A percentile compares a stretch with the other conserved stretches of the same genome.
Conservation (phyloP, 2,329 filamentous ascomycete species). For the Plectosphaerella plurivora region DNA sequence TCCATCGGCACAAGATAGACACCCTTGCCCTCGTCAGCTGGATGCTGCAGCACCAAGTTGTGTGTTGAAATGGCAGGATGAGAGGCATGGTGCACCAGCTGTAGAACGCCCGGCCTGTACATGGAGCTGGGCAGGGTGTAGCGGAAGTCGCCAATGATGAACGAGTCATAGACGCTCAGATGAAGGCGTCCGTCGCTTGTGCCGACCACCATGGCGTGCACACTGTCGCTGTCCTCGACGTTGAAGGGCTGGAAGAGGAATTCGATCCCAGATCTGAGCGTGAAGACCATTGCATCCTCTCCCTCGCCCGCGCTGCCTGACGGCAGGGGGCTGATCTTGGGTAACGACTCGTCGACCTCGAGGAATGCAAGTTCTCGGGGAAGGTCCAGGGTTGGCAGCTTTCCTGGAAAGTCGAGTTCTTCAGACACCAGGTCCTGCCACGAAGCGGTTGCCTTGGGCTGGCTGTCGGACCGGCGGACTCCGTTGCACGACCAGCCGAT, state of each 20-base stretch:
- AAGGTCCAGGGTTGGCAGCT: conserved; percentile 43
- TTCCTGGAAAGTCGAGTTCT: conserved; percentile 17
- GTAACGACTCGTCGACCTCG: conserved; percentile 71
- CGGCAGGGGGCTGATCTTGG: conserved; percentile 70
- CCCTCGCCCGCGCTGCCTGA: conserved; percentile 52
- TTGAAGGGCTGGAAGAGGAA: conserved; percentile 62
- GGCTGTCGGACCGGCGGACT: conserved; percentile 23
- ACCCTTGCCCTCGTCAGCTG: conserved; percentile 31
- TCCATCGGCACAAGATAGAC: conserved; percentile 72
- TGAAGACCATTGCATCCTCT: conserved; percentile 61
- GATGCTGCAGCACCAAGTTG: conserved; percentile 57
- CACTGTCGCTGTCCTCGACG: conserved; percentile 64
- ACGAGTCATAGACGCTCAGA: conserved; percentile 80
- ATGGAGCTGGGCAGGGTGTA: conserved; percentile 32
- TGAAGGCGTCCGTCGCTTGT: conserved; percentile 68
- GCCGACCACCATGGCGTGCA: conserved; percentile 74
- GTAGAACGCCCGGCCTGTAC: conserved; percentile 22
- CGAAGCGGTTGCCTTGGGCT: conserved; percentile 13
- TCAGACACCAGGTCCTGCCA: conserved; percentile 24
- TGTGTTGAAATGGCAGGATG: conserved; percentile 75
- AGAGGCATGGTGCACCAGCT: conserved; percentile 59
- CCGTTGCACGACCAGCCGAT: conserved; percentile 49
- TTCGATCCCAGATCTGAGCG: conserved; percentile 64
- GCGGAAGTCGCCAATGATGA: conserved; percentile 67
- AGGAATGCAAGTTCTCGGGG: conserved; percentile 69